Base-by-base conservation (phyloP, 192 early-diverging fungal genomes). In the Coemansia sp. region DNA sequence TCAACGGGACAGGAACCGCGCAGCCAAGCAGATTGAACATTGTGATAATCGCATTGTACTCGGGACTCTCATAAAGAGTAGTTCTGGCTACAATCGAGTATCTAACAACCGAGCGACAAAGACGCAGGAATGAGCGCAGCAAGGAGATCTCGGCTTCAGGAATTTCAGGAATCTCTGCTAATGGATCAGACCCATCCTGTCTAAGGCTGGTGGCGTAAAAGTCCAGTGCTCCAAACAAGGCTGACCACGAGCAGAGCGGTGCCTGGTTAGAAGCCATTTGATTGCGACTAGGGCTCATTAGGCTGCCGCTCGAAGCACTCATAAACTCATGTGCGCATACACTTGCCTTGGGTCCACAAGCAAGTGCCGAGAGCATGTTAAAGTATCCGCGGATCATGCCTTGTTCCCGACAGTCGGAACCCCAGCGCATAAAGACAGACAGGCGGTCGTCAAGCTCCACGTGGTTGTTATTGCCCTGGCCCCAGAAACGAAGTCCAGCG, bases 21-120 rank as follows among this genome's bases (percentile, higher is more conserved):
- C 91, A 90, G 9, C 88, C 89, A n/a, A 98, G 81, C 57, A 99
- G 87, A 54, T 75, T 79, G 67, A 98, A 93, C 39, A 99, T 84
- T 9, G 85, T 86, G 13, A 88, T 76, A 19, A 93, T 70, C 10
- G 91, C 90, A 37, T 85, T 84, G 57, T 86, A 87, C 61, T 90
- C 83, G 56, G 86, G 73, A 65, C 87, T 89, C 42, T 94, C 87
- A 71, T 86, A 88, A 32, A 99, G 77, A 15, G 85, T 75, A 0
- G 74, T 69, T 15, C 93, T 87, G 0, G 92, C 93, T 54, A 84
- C 72, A 10, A 80, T 75, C 3, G 94, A 97, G 68, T 91, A 91
- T 44, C 86, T 84, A 39, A 92, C 92, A 10, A 95, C 93, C 19
- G 90, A 86, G 18, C 84, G 72, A 9, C 95, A 76, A 48, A 99